phyloP scores from a whole-genome alignment of 805 yeast species.

The Wickerhamomyces tratensis region DNA sequence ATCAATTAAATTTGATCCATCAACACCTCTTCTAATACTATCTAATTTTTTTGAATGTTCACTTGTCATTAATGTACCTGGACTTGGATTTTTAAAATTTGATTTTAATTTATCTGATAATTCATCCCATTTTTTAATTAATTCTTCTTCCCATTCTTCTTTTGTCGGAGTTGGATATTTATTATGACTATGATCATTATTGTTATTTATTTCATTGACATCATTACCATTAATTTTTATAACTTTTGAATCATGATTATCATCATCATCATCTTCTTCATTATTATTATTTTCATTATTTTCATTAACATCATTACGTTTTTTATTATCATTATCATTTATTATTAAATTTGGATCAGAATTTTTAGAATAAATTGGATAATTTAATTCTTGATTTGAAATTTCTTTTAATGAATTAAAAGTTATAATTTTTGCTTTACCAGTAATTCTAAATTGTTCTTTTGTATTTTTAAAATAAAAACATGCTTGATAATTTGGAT shows the following conservation, averaged over 20 bases:
- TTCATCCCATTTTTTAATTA: conserved; percentile 50
- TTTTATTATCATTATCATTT: conserved; percentile 2
- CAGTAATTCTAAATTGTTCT: conserved; percentile 68
- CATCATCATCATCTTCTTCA: conserved; percentile 1
- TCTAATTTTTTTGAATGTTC: conserved; percentile 52
- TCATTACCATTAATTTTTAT: conserved; percentile 1
- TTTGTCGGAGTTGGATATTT: conserved; percentile 29
- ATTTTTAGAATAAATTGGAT: conserved; percentile 22
- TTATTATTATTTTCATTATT: conserved; percentile 1
- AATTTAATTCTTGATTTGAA: conserved; percentile 13
- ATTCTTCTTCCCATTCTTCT: conserved; percentile 63
- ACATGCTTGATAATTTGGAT: conserved; percentile 63
- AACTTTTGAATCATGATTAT: background rate
- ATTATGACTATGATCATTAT: too few relatives aligned
- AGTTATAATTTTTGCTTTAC: conserved; percentile 43
- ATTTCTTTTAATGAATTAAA: conserved; percentile 5
- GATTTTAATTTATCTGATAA: conserved; percentile 52
- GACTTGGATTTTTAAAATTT: conserved; percentile 64
- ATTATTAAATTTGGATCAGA: conserved; percentile 4
- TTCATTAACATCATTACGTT: too few relatives aligned
- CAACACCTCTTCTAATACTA: conserved; percentile 72
- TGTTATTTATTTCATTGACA: background rate
- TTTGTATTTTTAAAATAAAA: conserved; percentile 55
- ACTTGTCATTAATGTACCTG: conserved; percentile 48
- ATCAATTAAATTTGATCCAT: conserved; percentile 59